These are phyloP conservation scores for Phytopythium boreale DNA, from an alignment of 352 stramenopile species.

Conservation along the genomic window DNA sequence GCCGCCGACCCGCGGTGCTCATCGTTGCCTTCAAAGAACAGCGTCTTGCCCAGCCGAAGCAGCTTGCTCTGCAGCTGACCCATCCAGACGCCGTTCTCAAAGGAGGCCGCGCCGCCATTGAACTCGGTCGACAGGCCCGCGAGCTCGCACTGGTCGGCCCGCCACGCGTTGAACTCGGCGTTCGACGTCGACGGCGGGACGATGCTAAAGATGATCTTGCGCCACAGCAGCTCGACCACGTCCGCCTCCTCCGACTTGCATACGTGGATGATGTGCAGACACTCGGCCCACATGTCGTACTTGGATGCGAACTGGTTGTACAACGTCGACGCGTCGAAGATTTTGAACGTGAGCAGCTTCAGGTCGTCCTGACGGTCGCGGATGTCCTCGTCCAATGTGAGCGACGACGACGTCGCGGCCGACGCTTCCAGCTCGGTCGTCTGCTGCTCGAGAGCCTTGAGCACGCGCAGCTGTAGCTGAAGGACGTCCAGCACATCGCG, in stretches of 20 bases:
- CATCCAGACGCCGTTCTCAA: conserved; percentile 81
- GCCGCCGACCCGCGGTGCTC: conserved; percentile 36
- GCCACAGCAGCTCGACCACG: conserved; percentile 61
- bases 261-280: conserved; percentile 80
- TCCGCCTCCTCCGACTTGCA: conserved; percentile 82
- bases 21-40: conserved; percentile 61
- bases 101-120: conserved; percentile 35
- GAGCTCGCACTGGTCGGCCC: conserved; percentile 57
- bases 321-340: conserved; percentile 74
- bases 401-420: conserved; percentile 16
- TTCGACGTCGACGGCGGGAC: conserved; percentile 60
- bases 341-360: conserved; percentile 67
- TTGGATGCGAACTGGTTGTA: conserved; percentile 87
- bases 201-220: conserved; percentile 75
- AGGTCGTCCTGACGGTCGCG: conserved; percentile 53
- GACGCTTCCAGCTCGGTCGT: conserved; percentile 64
- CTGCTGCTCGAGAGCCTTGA: conserved; percentile 71
- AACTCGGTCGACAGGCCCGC: conserved; percentile 44
- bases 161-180: conserved; percentile 72
- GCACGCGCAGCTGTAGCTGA: conserved; percentile 77
- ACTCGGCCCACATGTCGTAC: conserved; percentile 87
- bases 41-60: conserved; percentile 64
- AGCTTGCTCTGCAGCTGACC: conserved; percentile 77
- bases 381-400: conserved; percentile 40
- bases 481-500: conserved; percentile 81